These are phyloP conservation scores for Hysterangium stoloniferum DNA, from an alignment of 768 basidiomycete genomes.

Conservation along the genomic window DNA sequence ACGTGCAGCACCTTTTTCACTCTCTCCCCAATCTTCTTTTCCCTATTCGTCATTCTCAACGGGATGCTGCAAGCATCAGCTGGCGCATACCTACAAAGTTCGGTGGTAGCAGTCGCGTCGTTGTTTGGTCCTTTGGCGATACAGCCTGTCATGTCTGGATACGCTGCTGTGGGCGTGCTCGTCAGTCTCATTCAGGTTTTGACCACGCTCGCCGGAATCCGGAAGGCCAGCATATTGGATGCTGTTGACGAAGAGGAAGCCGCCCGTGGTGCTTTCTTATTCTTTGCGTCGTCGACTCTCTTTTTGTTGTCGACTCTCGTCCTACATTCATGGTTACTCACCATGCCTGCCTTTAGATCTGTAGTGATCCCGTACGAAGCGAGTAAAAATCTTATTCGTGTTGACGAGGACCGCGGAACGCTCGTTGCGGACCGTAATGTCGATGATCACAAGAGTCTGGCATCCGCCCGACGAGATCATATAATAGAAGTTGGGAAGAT, in stretches of 20 bases:
- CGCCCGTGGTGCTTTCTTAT: constrained; percentile 64
- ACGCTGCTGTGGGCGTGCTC: constrained; percentile 77
- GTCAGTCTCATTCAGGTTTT: constrained; percentile 72
- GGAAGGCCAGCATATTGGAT: constrained; percentile 19
- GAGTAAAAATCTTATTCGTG: constrained; percentile 17
- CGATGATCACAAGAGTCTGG: background rate
- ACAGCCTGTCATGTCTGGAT: constrained; percentile 73
- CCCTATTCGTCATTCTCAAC: constrained; percentile 55
- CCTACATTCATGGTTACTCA: constrained; percentile 51
- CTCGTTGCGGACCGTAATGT: constrained; percentile 25
- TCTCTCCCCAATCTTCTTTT: constrained; percentile 48
- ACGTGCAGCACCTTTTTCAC: constrained; percentile 59
- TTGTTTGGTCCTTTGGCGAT: constrained; percentile 68
- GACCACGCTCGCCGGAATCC: constrained; percentile 52
- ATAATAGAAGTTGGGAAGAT: constrained; percentile 49
- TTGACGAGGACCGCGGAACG: constrained; percentile 29
- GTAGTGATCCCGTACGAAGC: constrained; percentile 43
- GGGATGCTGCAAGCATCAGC: constrained; percentile 50
- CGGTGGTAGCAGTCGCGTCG: constrained; percentile 73
- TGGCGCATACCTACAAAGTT: constrained; percentile 70
- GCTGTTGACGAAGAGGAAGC: constrained; percentile 23
- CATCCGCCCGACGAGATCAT: constrained; percentile 30
- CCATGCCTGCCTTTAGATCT: constrained; percentile 50
- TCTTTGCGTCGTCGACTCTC: constrained; percentile 62
- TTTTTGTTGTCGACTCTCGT: constrained; percentile 51